Evolutionary conservation across 352 stramenopile species (phyloP), one percentile per base, ranked within the genome.

Genomic region (Phytophthora aleatoria): DNA sequence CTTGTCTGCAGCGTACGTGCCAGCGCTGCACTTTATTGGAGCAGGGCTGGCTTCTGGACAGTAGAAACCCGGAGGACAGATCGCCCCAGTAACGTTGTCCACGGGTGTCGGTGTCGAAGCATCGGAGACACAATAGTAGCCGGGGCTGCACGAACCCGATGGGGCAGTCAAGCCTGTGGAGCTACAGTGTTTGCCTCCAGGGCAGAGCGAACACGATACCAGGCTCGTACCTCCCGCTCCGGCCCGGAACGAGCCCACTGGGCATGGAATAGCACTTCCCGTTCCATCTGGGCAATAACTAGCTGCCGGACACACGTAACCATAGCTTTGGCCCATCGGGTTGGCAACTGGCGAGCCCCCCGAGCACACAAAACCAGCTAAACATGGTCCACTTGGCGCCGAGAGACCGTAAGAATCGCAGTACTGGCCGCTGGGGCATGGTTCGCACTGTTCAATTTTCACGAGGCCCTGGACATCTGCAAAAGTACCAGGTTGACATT

Each of bases 391-490:
- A 62, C 81, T 91, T 13, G 76, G 79, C 3, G 47, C 36, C 0
- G 62, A 78, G 1, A 89, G 57, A 1, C 84, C 88, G 49, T 90
- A 94, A 13, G 90, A 88, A 49, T 98, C 92, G 63, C 94, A 98
- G 45, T 92, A 98, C 26, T 72, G 82, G 0, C 94, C 94, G 8
- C 79, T 69, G 9, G 86, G 74, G 69, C 94, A 98, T 16, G 71
- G 35, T 24, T 83, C 76, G 50, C 94, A 98, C 57, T 97, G 85
- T 0, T 77, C 63, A 20, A 83, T 69, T 20, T 77, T 75, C 7
- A 87, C 67, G 0, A 98, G 73, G n/a, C 85, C 83, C 24, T 86
- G 69, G 1, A 76, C 51, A 9, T 81, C 77, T 8, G 77, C 75
- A 59, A 85, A 87, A 8, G 71, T 88, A 2, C 89, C 88, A 7